These are phyloP conservation scores for Neoboletus subvelutipes DNA, from an alignment of 768 basidiomycete species.

Conservation along the genomic window DNA sequence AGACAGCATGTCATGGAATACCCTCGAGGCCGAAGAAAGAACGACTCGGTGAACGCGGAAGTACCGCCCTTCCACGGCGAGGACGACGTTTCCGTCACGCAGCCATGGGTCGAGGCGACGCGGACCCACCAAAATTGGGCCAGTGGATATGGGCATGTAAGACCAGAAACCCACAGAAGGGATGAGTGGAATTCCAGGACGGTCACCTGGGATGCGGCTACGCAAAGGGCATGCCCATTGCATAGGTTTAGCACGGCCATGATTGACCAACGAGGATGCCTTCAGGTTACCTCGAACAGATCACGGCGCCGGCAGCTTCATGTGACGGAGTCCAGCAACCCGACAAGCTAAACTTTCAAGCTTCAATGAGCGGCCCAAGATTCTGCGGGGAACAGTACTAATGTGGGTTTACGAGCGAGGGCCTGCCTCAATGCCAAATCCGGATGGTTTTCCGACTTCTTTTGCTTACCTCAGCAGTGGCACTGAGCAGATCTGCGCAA, in stretches of 20 bases:
- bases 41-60: slow-evolving; percentile 24
- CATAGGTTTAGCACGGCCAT: slow-evolving; percentile 31
- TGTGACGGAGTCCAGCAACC: slow-evolving; percentile 4
- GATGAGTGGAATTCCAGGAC: slow-evolving; percentile 17
- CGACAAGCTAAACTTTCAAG: background rate
- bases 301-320: slow-evolving; percentile 13
- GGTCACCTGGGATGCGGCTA: slow-evolving; percentile 12
- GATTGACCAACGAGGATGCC: slow-evolving; percentile 28
- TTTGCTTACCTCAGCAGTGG: background rate
- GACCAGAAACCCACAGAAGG: slow-evolving; percentile 14
- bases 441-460: background rate
- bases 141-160: slow-evolving; percentile 22
- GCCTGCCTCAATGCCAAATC: too few relatives aligned
- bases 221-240: slow-evolving; percentile 15
- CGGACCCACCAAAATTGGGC: slow-evolving; percentile 11
- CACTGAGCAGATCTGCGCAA: background rate
- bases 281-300: slow-evolving; percentile 22
- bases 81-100: slow-evolving; percentile 24
- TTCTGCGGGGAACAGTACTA: background rate
- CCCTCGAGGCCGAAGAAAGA: slow-evolving; percentile 23
- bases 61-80: slow-evolving; percentile 20
- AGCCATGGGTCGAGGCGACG: slow-evolving; percentile 27
- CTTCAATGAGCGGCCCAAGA: background rate
- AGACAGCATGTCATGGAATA: slow-evolving; percentile 22
- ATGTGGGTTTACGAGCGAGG: background rate